Evolutionary conservation across 768 basidiomycete genomes (phyloP).

Genomic region (Suillus fuscotomentosus): DNA sequence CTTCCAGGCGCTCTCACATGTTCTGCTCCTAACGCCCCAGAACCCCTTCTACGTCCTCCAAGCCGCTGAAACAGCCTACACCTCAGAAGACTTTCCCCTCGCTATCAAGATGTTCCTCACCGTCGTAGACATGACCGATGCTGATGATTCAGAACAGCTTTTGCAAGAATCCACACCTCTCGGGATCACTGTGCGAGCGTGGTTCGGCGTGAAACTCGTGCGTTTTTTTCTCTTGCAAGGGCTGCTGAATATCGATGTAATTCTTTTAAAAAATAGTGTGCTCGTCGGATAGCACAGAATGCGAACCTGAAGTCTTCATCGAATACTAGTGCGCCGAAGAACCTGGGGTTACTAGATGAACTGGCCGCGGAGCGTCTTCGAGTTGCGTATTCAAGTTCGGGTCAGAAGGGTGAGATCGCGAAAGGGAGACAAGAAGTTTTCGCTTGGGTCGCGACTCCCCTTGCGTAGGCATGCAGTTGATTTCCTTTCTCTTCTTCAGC

Average conservation of each 20-base stretch:
- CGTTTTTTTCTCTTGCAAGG: slow-evolving; percentile 20
- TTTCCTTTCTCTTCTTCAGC: background rate
- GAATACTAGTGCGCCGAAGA: slow-evolving; percentile 53
- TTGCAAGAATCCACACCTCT: slow-evolving; percentile 46
- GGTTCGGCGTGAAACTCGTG: slow-evolving; percentile 84
- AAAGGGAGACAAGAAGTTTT: slow-evolving; percentile 44
- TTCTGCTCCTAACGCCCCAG: slow-evolving; percentile 73
- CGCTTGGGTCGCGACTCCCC: slow-evolving; percentile 37
- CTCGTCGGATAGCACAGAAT: slow-evolving; percentile 51
- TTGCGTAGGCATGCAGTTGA: background rate
- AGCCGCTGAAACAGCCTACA: slow-evolving; percentile 87
- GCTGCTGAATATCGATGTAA: slow-evolving; percentile 1
- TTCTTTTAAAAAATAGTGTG: slow-evolving; percentile 43
- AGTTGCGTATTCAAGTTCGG: slow-evolving; percentile 54
- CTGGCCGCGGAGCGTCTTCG: slow-evolving; percentile 71
- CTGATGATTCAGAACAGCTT: slow-evolving; percentile 42
- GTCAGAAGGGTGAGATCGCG: slow-evolving; percentile 33
- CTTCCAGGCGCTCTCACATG: slow-evolving; percentile 77
- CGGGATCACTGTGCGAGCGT: slow-evolving; percentile 60
- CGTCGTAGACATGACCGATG: slow-evolving; percentile 74
- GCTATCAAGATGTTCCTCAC: slow-evolving; percentile 79
- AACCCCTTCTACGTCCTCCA: slow-evolving; percentile 85
- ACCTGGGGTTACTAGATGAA: slow-evolving; percentile 60
- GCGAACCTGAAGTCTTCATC: slow-evolving; percentile 50
- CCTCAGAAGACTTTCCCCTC: slow-evolving; percentile 63